These are phyloP conservation scores for Penicillium italicum DNA, from an alignment of 2,329 filamentous ascomycete genomes.

Conservation along the genomic window DNA sequence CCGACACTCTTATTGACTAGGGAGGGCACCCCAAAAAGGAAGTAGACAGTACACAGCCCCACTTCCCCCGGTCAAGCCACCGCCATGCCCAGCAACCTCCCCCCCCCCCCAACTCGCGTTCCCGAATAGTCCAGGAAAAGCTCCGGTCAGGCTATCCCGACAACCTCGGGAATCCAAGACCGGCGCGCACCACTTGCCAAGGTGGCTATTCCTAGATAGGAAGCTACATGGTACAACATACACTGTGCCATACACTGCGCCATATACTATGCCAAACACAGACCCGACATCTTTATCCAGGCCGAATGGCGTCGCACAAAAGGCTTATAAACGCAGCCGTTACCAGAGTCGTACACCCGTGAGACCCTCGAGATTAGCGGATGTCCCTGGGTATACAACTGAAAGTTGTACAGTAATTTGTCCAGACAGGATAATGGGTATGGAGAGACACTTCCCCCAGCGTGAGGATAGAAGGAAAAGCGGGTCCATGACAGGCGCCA, in stretches of 20 bases:
- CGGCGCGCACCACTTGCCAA: not conserved
- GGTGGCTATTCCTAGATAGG: not conserved
- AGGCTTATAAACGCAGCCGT: constrained; percentile 6
- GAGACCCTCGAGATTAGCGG: not conserved
- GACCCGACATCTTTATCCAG: not conserved
- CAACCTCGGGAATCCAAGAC: not conserved
- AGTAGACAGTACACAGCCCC: not conserved
- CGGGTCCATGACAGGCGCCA: not conserved
- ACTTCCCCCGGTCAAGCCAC: not conserved
- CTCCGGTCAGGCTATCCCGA: not conserved
- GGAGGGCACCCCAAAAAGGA: too few species aligned
- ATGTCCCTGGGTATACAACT: not conserved
- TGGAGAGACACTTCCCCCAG: not conserved
- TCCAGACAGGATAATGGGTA: not conserved
- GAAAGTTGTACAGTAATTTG: not conserved
- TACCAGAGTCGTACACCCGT: not conserved
- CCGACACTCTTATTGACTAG: not conserved
- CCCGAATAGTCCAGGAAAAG: not conserved
- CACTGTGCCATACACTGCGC: not conserved
- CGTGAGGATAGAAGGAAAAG: not conserved
- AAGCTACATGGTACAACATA: not conserved
- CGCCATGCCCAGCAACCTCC: too few species aligned
- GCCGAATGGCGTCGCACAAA: not conserved
- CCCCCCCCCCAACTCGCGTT: not conserved
- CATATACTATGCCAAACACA: not conserved